Evolutionary conservation across 1,284 basidiomycete species (phyloP), one percentile per base, ranked within the genome.

Genomic region (Cronartium quercuum): DNA sequence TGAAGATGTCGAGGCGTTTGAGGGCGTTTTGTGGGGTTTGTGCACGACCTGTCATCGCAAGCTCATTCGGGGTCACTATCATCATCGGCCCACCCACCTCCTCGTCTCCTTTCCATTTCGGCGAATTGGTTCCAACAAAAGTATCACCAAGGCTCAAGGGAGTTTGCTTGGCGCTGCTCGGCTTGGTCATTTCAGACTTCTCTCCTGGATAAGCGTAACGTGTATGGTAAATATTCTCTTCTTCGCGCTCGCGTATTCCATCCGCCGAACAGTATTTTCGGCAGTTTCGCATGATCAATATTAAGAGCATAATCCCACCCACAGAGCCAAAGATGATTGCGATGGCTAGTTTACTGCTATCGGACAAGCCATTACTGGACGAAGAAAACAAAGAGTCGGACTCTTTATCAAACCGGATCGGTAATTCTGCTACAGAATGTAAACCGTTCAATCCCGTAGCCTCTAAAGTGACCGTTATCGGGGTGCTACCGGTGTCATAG

Each of bases 11-110:
- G 18, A 73, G 63, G 12, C 69, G 61, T 57, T 73, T 65, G n/a
- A 73, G 51, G 12, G 60, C 69, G 4, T 47, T 44, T 24, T 47
- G n/a, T 24, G 63, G 69, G 41, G 55, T 29, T 2, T 42, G 44
- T 18, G 63, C 62, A 37, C 9, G 18, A 29, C 60, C 60, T 13
- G 61, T 38, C 21, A 70, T 62, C 6, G 47, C 41, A 21, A 66
- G 7, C 29, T 73, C 69, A 29, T 61, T 65, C 35, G 42, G 6
- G n/a, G 69, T 73, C 9, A 66, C 51, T 15, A 47, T 37, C 61
- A 73, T 73, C 69, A 73, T 66, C 3, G 69, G 63, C 15, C 69
- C 69, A 18, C 69, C 69, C n/a, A 65, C 18, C 7, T 61, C 63
- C 18, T 47, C 61, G 42, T 73, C 62, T 15, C 38, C 24, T 35